Conservation (phyloP, 805 yeast genomes). For the Kodamaea leandrae region DNA sequence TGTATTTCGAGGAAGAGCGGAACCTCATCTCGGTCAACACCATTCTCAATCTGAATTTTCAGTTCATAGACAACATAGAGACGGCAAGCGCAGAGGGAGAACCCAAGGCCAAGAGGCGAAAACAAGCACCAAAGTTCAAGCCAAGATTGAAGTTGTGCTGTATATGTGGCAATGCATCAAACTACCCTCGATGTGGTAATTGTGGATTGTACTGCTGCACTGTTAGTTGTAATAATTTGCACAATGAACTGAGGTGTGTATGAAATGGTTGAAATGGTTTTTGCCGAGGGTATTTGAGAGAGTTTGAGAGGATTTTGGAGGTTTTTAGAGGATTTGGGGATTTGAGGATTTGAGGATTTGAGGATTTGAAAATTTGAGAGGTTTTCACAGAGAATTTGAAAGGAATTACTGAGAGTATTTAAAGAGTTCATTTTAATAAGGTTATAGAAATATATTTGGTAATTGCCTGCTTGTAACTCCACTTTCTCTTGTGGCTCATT, state of each 20-base stretch:
- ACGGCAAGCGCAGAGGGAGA: constrained; percentile 12
- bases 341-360: no score
- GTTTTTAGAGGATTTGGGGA: no score
- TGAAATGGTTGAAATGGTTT: no score
- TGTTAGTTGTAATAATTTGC: constrained; percentile 38
- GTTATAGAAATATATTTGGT: no score
- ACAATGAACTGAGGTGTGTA: constrained; percentile 41
- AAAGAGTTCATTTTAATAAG: no score
- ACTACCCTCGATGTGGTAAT: constrained; percentile 36
- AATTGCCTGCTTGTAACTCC: no score
- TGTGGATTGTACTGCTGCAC: constrained; percentile 43
- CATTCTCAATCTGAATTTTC: constrained; percentile 39
- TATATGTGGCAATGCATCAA: constrained; percentile 37
- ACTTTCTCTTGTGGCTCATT: no score
- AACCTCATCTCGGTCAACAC: constrained; percentile 42
- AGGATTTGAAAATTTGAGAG: no score
- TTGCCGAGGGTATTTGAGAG: no score
- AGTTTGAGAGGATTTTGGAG: no score
- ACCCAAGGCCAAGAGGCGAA: constrained; percentile 18
- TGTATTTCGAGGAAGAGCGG: constrained; percentile 46
- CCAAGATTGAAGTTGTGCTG: constrained; percentile 40
- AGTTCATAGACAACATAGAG: constrained; percentile 38
- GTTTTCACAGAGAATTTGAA: no score
- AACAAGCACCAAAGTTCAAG: constrained; percentile 18
- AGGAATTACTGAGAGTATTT: no score